phyloP scores from a whole-genome alignment of 225 moss, liverwort and hornwort species.

The Antitrichia curtipendula region DNA sequence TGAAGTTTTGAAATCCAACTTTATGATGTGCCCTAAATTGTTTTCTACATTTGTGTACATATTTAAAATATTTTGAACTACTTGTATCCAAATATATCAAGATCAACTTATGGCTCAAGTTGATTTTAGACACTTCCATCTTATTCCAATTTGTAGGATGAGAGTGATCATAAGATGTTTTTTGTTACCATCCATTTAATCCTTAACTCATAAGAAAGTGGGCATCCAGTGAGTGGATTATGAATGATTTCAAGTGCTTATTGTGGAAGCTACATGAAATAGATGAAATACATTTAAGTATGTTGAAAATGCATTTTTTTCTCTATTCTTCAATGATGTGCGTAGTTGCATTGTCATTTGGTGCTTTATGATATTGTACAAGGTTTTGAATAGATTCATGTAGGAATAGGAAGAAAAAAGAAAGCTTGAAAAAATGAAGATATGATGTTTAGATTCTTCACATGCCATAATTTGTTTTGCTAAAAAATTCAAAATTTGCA shows the following conservation, averaged over 20 bases:
- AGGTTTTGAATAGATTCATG: too few species aligned
- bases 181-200: not conserved
- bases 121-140: not conserved
- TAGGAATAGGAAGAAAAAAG: too few species aligned
- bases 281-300: too few species aligned
- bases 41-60: not conserved
- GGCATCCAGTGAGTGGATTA: not conserved
- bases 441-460: not conserved
- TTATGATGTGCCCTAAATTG: not conserved
- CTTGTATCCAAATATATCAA: too few species aligned
- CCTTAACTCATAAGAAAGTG: not conserved
- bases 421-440: not conserved
- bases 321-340: too few species aligned
- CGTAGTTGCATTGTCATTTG: too few species aligned
- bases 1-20: not conserved
- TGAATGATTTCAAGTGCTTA: too few species aligned
- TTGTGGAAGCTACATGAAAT: too few species aligned
- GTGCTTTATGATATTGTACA: too few species aligned
- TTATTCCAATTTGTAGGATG: not conserved
- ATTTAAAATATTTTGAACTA: not conserved
- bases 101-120: not conserved
- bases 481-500: too few species aligned
- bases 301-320: too few species aligned
- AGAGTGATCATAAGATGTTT: not conserved
- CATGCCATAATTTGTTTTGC: too few species aligned